These are phyloP conservation scores for Clohesyomyces aquaticus DNA, from an alignment of 495 filamentous ascomycete species.

Conservation along the genomic window DNA sequence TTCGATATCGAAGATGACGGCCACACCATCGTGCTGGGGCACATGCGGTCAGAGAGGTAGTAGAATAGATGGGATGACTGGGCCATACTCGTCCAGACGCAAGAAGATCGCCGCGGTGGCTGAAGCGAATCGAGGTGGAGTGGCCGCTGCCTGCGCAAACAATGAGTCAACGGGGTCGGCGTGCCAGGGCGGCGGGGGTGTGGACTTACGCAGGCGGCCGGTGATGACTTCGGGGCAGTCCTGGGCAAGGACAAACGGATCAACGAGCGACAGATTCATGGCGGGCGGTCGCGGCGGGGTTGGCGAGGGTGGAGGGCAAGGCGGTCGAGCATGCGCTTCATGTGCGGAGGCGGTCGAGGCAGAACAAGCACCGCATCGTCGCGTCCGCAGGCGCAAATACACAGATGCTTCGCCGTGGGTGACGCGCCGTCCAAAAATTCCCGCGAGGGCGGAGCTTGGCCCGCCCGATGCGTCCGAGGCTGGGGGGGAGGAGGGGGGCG, in stretches of 20 bases:
- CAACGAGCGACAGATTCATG: conserved; percentile 81
- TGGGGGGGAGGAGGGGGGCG: background rate
- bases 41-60: conserved; percentile 3
- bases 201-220: conserved; percentile 71
- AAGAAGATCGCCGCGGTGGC: conserved; percentile 88
- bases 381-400: background rate
- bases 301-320: background rate
- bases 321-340: no score
- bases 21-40: conserved; percentile 76
- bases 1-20: conserved; percentile 95
- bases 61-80: background rate
- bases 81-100: conserved; percentile 79
- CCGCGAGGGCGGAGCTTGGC: background rate
- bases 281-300: background rate
- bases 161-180: conserved; percentile 23
- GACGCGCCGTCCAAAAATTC: background rate
- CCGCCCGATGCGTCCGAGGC: background rate
- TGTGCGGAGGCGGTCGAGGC: background rate
- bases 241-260: conserved; percentile 85
- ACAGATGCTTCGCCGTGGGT: no score
- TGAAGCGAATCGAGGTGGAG: conserved; percentile 80
- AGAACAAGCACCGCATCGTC: background rate
- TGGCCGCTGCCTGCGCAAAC: conserved; percentile 60
- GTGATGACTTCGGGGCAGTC: conserved; percentile 91
- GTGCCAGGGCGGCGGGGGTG: background rate